phyloP scores from a whole-genome alignment of 352 stramenopile species.

The Halophytophthora polymorphica region DNA sequence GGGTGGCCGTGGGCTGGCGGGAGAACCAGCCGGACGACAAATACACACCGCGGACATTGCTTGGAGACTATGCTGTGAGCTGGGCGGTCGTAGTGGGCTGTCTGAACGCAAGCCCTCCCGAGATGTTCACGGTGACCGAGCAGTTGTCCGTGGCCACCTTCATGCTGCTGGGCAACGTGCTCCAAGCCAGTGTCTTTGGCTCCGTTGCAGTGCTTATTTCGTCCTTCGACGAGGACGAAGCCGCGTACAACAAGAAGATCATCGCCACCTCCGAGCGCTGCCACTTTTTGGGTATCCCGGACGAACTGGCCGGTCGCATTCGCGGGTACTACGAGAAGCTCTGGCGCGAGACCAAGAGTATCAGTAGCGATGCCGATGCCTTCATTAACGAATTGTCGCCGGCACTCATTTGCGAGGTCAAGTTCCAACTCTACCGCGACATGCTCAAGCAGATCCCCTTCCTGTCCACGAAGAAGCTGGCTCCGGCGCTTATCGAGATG shows the following conservation, averaged over 20 bases:
- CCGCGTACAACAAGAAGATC: slow-evolving; percentile 68
- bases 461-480: slow-evolving; percentile 59
- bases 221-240: slow-evolving; percentile 67
- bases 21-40: slow-evolving; percentile 28
- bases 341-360: slow-evolving; percentile 62
- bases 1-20: slow-evolving; percentile 44
- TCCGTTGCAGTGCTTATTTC: slow-evolving; percentile 62
- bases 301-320: slow-evolving; percentile 48
- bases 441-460: slow-evolving; percentile 83
- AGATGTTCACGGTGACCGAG: slow-evolving; percentile 47
- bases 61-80: slow-evolving; percentile 40
- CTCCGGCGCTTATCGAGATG: slow-evolving; percentile 71
- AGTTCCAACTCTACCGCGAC: slow-evolving; percentile 74
- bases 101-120: slow-evolving; percentile 57
- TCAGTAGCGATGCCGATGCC: slow-evolving; percentile 57
- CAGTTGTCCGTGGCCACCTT: slow-evolving; percentile 61
- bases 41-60: slow-evolving; percentile 20
- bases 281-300: slow-evolving; percentile 60
- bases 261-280: slow-evolving; percentile 63
- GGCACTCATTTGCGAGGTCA: slow-evolving; percentile 69
- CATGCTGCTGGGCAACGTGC: slow-evolving; percentile 67
- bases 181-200: slow-evolving; percentile 70
- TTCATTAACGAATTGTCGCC: slow-evolving; percentile 79
- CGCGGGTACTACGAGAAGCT: slow-evolving; percentile 68
- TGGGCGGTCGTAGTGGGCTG: slow-evolving; percentile 61